A percentile compares a stretch with the other conserved stretches of the same genome.
phyloP scores from a whole-genome alignment of 345 rosid genomes.

The Ricinus communis region DNA sequence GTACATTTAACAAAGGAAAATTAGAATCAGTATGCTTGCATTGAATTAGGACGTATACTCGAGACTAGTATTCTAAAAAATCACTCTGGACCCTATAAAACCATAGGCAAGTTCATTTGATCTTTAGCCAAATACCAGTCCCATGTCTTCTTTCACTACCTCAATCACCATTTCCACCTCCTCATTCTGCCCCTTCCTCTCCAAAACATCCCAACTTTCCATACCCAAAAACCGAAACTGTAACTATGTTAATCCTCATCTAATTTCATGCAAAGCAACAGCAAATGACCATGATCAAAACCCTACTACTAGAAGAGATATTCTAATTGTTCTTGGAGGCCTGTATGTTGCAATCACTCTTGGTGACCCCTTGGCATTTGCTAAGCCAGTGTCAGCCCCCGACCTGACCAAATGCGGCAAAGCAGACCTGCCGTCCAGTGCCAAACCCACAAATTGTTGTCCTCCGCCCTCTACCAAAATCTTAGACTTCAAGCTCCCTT shows the following conservation, averaged over 20 bases:
- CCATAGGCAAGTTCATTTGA: neutral
- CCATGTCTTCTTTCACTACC: slow-evolving; percentile 22
- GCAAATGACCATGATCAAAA: slow-evolving; percentile 4
- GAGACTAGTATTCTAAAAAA: neutral
- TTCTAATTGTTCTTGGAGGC: slow-evolving; percentile 57
- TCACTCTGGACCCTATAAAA: neutral
- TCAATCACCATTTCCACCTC: neutral
- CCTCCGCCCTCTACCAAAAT: slow-evolving; percentile 44
- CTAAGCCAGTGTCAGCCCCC: slow-evolving; percentile 41
- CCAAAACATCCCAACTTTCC: slow-evolving; percentile 29
- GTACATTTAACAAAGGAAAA: neutral
- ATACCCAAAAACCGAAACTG: slow-evolving; percentile 8
- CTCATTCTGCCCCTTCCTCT: slow-evolving; percentile 13
- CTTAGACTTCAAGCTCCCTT: slow-evolving; percentile 42
- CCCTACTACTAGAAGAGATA: slow-evolving; percentile 42
- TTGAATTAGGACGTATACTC: neutral
- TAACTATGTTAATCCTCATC: neutral
- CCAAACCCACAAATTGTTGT: slow-evolving; percentile 44
- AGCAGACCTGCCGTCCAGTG: slow-evolving; percentile 42
- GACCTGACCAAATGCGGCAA: slow-evolving; percentile 41
- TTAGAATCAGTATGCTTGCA: too few relatives aligned
- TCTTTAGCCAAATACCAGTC: neutral
- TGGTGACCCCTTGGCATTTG: slow-evolving; percentile 35
- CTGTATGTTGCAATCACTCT: slow-evolving; percentile 41
- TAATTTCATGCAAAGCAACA: slow-evolving; percentile 32